phyloP scores from a whole-genome alignment of 106 monocot species.

The Narthecium ossifragum region DNA sequence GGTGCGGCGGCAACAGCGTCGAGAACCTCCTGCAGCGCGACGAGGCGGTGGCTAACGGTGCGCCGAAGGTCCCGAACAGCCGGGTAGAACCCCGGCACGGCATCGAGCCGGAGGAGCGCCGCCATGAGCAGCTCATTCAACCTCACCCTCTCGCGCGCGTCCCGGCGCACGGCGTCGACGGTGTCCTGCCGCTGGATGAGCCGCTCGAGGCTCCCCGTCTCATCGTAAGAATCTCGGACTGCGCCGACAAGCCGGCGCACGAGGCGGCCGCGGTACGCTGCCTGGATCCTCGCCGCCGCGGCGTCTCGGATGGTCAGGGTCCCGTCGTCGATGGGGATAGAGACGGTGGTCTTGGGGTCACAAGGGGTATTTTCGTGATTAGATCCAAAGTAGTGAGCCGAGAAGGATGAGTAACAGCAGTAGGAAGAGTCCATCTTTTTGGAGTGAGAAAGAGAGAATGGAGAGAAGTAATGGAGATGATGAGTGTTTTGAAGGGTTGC shows the following conservation, averaged over 20 bases:
- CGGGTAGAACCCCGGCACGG: conserved; percentile 2
- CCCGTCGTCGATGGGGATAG: neutral
- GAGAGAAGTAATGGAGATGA: too few relatives aligned
- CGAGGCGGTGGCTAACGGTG: neutral
- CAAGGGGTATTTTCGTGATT: too few relatives aligned
- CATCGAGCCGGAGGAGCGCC: conserved; percentile 1
- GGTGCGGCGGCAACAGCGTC: neutral
- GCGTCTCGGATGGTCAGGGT: neutral
- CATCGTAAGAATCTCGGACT: neutral
- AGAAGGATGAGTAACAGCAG: too few relatives aligned
- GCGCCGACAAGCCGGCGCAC: neutral
- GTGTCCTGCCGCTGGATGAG: conserved; percentile 5
- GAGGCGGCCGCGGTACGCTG: conserved; percentile 2
- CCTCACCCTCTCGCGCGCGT: neutral
- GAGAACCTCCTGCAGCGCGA: conserved; percentile 4
- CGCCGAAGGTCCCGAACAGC: neutral
- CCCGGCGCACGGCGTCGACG: conserved; percentile 4
- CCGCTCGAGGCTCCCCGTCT: neutral
- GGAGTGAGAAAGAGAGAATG: too few relatives aligned
- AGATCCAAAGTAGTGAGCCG: too few relatives aligned
- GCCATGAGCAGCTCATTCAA: neutral
- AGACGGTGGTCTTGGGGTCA: too few relatives aligned
- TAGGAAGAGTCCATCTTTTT: too few relatives aligned
- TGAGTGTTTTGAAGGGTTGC: too few relatives aligned
- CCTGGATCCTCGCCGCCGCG: conserved; percentile 5